Percentiles rank a stretch among this genome's conserved stretches.
Evolutionary conservation across 225 moss, liverwort and hornwort genomes (phyloP).

Genomic region (Bryoerythrophyllum caledonicum): DNA sequence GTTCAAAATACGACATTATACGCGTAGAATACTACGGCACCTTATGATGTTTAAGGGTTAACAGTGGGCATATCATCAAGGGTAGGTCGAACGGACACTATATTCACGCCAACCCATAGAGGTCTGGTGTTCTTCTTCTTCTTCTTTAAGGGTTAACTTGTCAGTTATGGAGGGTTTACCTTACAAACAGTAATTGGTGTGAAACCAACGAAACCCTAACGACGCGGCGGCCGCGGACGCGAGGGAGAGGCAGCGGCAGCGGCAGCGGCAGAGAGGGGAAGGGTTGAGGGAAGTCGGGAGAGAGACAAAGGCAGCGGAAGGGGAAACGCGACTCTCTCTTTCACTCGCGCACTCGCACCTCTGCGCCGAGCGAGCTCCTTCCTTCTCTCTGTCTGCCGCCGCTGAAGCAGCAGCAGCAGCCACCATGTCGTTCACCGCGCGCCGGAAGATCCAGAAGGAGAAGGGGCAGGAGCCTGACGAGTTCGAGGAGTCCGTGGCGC

Average conservation of each 20-base stretch:
- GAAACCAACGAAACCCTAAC: constrained; percentile 26
- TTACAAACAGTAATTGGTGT: too few relatives aligned
- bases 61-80: too few relatives aligned
- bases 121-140: too few relatives aligned
- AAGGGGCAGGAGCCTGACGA: constrained; percentile 94
- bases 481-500: constrained; percentile 92
- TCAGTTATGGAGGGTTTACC: too few relatives aligned
- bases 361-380: not conserved
- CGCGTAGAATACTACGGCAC: too few relatives aligned
- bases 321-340: not conserved
- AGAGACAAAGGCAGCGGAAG: constrained; percentile 32
- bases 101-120: too few relatives aligned
- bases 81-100: too few relatives aligned
- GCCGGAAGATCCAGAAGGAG: constrained; percentile 99
- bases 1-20: too few relatives aligned
- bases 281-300: not conserved
- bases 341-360: constrained; percentile 30
- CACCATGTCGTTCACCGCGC: constrained; percentile 82
- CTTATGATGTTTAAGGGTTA: too few relatives aligned
- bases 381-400: too few relatives aligned
- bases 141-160: too few relatives aligned
- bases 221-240: not conserved
- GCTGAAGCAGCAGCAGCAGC: constrained; percentile 9
- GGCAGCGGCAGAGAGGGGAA: not conserved
- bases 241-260: constrained; percentile 17